These are phyloP conservation scores for Erysimum cheiranthoides DNA, from an alignment of 345 rosid species.

Conservation along the genomic window DNA sequence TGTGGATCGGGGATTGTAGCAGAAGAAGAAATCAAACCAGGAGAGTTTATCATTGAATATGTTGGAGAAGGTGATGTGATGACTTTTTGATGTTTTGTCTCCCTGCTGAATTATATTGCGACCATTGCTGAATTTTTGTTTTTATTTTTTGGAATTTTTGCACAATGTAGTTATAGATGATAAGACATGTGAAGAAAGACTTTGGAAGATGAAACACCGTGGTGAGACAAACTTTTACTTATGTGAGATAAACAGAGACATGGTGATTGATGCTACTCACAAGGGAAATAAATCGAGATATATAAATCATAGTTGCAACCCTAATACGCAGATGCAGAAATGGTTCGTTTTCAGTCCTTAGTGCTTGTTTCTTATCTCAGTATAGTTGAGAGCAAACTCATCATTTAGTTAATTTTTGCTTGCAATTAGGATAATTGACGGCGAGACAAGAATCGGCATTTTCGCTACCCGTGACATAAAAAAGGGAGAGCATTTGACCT, in stretches of 20 bases:
- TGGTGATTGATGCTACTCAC: conserved; percentile 98
- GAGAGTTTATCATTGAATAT: conserved; percentile 96
- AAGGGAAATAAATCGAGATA: conserved; percentile 99
- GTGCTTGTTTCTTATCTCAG: conserved; percentile 14
- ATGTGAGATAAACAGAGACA: conserved; percentile 95
- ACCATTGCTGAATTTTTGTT: conserved; percentile 1
- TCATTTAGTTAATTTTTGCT: neutral
- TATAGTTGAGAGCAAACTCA: conserved; percentile 15
- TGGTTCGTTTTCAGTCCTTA: conserved; percentile 53
- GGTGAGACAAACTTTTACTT: conserved; percentile 96
- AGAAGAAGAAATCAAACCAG: conserved; percentile 82
- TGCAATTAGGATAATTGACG: conserved; percentile 81
- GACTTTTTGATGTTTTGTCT: conserved; percentile 26
- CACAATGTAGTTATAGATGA: conserved; percentile 85
- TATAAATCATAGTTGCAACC: conserved; percentile 95
- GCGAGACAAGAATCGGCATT: conserved; percentile 98
- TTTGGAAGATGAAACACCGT: conserved; percentile 93
- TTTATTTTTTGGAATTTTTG: neutral
- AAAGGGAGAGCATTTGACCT: conserved; percentile 94
- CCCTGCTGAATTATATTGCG: conserved; percentile 19
- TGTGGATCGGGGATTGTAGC: conserved; percentile 95
- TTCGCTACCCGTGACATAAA: conserved; percentile 82
- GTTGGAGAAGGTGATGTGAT: conserved; percentile 87
- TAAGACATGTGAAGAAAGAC: conserved; percentile 98
- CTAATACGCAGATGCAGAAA: conserved; percentile 99